Conservation (phyloP, 495 filamentous ascomycete species). For the Podospora pseudopauciseta region DNA sequence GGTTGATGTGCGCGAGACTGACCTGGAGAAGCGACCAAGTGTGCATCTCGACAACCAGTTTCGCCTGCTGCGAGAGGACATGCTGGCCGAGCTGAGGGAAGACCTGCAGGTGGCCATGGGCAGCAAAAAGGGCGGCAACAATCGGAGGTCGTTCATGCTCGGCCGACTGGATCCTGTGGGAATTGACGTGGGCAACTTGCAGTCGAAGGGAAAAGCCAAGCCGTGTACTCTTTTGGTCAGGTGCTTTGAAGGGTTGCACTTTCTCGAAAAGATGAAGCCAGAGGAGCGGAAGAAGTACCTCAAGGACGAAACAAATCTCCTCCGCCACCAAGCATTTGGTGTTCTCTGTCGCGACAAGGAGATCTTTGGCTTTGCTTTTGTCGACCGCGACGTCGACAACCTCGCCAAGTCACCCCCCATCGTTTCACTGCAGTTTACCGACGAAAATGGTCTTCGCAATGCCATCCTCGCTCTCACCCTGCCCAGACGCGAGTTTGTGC, state of each 20-base stretch:
- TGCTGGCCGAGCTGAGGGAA: conserved; percentile 63
- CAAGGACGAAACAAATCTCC: conserved; percentile 44
- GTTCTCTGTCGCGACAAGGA: conserved; percentile 52
- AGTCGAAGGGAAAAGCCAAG: conserved; percentile 20
- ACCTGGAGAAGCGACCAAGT: conserved; percentile 38
- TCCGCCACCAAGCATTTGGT: conserved; percentile 60
- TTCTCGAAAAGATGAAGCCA: conserved; percentile 31
- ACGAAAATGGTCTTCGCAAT: conserved; percentile 32
- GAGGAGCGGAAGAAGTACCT: conserved; percentile 46
- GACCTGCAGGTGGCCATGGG: conserved; percentile 50
- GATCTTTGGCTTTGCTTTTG: conserved; percentile 58
- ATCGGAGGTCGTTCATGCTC: conserved; percentile 30
- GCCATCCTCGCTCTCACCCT: conserved; percentile 42
- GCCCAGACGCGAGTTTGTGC: conserved; percentile 38
- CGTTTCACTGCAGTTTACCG: conserved; percentile 52
- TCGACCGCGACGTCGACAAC: conserved; percentile 55
- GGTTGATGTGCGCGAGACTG: conserved; percentile 36
- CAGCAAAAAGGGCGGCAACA: conserved; percentile 43
- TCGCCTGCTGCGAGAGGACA: conserved; percentile 70
- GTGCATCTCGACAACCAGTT: conserved; percentile 75
- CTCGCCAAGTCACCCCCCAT: conserved; percentile 46
- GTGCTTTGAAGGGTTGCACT: conserved; percentile 45
- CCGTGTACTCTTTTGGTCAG: conserved; percentile 46
- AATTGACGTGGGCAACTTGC: conserved; percentile 30
- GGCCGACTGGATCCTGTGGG: conserved; percentile 22